Percentiles rank a stretch among this genome's conserved stretches.
Evolutionary conservation across 139 green algal genomes (phyloP).

Genomic region (Auxenochlorella pyrenoidosa): DNA sequence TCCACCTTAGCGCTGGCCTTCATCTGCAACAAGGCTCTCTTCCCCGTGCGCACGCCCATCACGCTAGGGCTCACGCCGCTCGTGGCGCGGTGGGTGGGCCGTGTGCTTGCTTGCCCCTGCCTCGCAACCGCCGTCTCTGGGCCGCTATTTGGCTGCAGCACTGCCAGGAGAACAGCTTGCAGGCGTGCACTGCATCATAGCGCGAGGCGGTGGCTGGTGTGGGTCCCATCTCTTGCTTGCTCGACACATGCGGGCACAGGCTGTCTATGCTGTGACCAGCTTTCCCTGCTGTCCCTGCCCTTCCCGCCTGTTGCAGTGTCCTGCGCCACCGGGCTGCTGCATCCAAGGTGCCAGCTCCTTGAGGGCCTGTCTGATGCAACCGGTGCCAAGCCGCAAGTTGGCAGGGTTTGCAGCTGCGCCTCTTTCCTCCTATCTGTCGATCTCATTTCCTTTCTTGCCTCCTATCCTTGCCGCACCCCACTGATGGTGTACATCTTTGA

Average conservation of each 20-base stretch:
- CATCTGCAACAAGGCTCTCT: conserved; percentile 67
- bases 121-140: too few species aligned
- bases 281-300: not conserved
- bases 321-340: conserved; percentile 11
- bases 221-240: too few species aligned
- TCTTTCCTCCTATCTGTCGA: not conserved
- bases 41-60: conserved; percentile 61
- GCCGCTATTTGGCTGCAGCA: too few species aligned
- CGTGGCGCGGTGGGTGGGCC: conserved; percentile 52
- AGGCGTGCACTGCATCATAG: too few species aligned
- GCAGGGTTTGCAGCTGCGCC: not conserved
- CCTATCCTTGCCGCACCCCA: not conserved
- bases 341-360: not conserved
- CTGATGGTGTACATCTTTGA: not conserved
- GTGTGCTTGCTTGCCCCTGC: too few species aligned
- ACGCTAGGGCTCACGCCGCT: conserved; percentile 60
- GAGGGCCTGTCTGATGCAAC: not conserved
- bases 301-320: not conserved
- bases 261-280: not conserved
- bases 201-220: too few species aligned
- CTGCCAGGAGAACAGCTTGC: too few species aligned
- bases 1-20: conserved; percentile 64
- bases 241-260: too few species aligned
- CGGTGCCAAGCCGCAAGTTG: not conserved
- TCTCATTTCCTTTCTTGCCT: not conserved